phyloP scores from a whole-genome alignment of 2,329 filamentous ascomycete species.

The Aspergillus brasiliensis region DNA sequence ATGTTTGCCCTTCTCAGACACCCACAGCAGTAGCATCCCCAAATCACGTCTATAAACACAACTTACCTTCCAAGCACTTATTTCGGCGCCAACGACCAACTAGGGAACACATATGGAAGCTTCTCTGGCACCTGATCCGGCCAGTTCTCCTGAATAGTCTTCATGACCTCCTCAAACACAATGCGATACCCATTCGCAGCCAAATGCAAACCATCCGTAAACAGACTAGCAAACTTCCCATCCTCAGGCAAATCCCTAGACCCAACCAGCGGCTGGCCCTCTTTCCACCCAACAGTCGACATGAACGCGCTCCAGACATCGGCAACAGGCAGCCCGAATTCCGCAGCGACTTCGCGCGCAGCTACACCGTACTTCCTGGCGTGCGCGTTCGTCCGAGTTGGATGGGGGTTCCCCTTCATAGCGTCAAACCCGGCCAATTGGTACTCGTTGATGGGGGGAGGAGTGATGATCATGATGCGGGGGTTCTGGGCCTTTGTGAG shows the following conservation, averaged over 20 bases:
- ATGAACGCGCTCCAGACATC: constrained; percentile 82
- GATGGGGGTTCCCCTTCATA: constrained; percentile 49
- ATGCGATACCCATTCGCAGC: constrained; percentile 58
- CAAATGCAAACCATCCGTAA: constrained; percentile 64
- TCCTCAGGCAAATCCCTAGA: constrained; percentile 60
- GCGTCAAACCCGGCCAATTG: constrained; percentile 56
- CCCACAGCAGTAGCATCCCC: too few species aligned
- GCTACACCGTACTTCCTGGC: constrained; percentile 68
- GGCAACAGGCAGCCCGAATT: constrained; percentile 62
- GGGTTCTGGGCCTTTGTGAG: constrained; percentile 69
- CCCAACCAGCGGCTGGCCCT: constrained; percentile 56
- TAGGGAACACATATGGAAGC: constrained; percentile 56
- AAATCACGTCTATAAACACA: too few species aligned
- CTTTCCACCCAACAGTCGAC: constrained; percentile 59
- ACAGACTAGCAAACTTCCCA: constrained; percentile 54
- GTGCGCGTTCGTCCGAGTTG: constrained; percentile 61
- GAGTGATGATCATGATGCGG: constrained; percentile 73
- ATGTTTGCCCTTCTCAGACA: too few species aligned
- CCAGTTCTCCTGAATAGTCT: constrained; percentile 53
- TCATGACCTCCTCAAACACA: constrained; percentile 57
- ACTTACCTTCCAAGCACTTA: constrained; percentile 20
- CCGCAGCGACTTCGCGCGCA: constrained; percentile 62
- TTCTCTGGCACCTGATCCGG: constrained; percentile 58
- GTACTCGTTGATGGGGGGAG: constrained; percentile 81
- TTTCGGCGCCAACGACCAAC: constrained; percentile 52